Conservation (phyloP, 192 early-diverging fungal species). For the Phlyctochytrium bullatum region DNA sequence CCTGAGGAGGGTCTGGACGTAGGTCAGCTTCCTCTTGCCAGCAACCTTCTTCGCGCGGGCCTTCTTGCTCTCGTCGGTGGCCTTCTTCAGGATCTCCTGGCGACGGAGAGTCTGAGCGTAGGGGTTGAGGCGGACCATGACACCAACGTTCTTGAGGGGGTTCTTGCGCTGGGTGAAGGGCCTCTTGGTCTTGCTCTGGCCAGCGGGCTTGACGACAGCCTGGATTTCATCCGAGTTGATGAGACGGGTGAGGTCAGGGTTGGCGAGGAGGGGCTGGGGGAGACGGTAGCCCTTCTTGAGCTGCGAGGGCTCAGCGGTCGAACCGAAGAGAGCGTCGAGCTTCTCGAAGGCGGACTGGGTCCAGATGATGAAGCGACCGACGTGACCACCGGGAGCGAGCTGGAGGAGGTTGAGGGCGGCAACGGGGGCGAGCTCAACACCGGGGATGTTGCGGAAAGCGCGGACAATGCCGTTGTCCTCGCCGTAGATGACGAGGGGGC, state of each 20-base stretch:
- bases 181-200: conserved; percentile 75
- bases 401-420: conserved; percentile 94
- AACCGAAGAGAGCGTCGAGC: conserved; percentile 92
- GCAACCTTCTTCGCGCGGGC: conserved; percentile 26
- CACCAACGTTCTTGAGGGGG: conserved; percentile 88
- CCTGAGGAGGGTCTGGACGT: background rate
- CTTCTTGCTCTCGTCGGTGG: conserved; percentile 32
- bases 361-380: conserved; percentile 99
- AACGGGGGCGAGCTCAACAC: conserved; percentile 91
- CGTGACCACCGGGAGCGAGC: conserved; percentile 96
- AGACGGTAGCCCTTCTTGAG: conserved; percentile 93
- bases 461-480: conserved; percentile 90
- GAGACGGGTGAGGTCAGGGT: conserved; percentile 92
- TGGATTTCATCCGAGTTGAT: conserved; percentile 98
- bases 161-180: conserved; percentile 99
- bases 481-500: conserved; percentile 94
- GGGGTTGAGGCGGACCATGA: conserved; percentile 94
- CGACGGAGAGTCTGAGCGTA: conserved; percentile 84
- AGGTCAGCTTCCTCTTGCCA: conserved; percentile 29
- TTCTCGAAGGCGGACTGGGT: conserved; percentile 88
- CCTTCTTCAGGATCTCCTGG: conserved; percentile 41
- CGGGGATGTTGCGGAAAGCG: conserved; percentile 98
- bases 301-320: conserved; percentile 69
- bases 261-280: conserved; percentile 82
- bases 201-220: conserved; percentile 84